Conservation (phyloP, 1,284 basidiomycete species). For the Melampsora larici-populina region DNA sequence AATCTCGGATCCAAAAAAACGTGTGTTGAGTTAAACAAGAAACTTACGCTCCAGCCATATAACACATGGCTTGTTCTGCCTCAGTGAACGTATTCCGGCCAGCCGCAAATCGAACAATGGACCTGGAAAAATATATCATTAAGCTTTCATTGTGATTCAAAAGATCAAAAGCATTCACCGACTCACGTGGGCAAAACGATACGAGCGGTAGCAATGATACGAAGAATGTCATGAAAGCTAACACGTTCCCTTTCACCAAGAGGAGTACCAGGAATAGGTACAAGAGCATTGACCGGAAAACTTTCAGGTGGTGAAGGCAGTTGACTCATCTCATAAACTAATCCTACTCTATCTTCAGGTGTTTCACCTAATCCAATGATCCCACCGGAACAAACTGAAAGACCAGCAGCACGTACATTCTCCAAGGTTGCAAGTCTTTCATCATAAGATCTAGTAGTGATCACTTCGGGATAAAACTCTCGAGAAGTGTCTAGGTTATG, state of each 20-base stretch:
- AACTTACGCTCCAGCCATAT: constrained; percentile 79
- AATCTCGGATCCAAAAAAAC: background rate
- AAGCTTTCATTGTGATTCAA: too few relatives aligned
- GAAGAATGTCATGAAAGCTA: constrained; percentile 71
- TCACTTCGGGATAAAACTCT: constrained; percentile 93
- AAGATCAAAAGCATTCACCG: background rate
- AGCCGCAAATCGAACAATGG: constrained; percentile 92
- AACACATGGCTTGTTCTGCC: constrained; percentile 93
- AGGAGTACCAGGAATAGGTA: constrained; percentile 63
- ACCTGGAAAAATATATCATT: constrained; percentile 54
- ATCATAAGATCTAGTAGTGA: constrained; percentile 91
- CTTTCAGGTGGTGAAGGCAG: constrained; percentile 88
- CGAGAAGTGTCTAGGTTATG: constrained; percentile 97
- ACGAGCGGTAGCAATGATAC: constrained; percentile 91
- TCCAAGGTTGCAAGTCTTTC: constrained; percentile 84
- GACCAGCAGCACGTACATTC: constrained; percentile 88
- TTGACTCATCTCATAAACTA: constrained; percentile 92
- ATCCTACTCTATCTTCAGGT: constrained; percentile 81
- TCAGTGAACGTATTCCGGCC: constrained; percentile 86
- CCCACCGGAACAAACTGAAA: constrained; percentile 94
- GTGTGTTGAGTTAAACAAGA: background rate
- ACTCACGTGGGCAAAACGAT: constrained; percentile 72
- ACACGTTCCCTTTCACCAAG: constrained; percentile 60
- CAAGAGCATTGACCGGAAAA: constrained; percentile 94
- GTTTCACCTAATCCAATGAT: constrained; percentile 92